Base-by-base conservation (phyloP, 352 stramenopile genomes). In the Plasmopara muralis region DNA sequence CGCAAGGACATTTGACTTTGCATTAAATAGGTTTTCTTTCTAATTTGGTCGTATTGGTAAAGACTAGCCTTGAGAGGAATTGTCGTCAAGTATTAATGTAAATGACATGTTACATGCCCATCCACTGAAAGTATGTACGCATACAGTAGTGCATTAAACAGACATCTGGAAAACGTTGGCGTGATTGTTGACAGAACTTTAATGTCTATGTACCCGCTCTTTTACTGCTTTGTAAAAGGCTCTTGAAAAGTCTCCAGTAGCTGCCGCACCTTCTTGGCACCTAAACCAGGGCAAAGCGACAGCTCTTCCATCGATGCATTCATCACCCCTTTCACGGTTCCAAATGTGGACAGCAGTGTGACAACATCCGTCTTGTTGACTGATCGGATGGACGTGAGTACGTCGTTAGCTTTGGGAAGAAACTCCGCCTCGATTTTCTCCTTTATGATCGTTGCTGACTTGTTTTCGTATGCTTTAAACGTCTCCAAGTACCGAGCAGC, bases 301-400 rank as follows among this genome's bases (percentile, higher is more conserved):
- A 98, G 66, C 60, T 98, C 90, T 47, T 98, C 93, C 61, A 96
- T 78, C 37, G 87, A 94, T 31, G 95, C 93, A 41, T 83, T 79
- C 68, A 93, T 90, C 10, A 98, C 64, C 13, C 83, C 79, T 18
- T 77, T 67, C 5, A 97, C 70, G 1, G 77, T 89, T 20, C 83
- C 78, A 67, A 99, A 99, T 30, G 95, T 96, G 31, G 77, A 85
- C 25, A 97, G 63, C 35, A 99, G 64, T 31, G 92, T 96, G 6
- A 87, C 62, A 6, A 97, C 83, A 74, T 99, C 95, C 31, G 94
- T 98, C 64, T 98, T 98, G 74, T 99, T 98, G 12, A 98, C 77
- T 20, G 85, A 94, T 14, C 83, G 76, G 9, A 97, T 75, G 35
- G 72, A 83, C 35, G 77, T 93, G 43, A 99, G 74, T 42, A 94